Evolutionary conservation across 2,329 filamentous ascomycete genomes (phyloP), one percentile per base, ranked within the genome.

Genomic region (Myriosclerotinia duriaeana): DNA sequence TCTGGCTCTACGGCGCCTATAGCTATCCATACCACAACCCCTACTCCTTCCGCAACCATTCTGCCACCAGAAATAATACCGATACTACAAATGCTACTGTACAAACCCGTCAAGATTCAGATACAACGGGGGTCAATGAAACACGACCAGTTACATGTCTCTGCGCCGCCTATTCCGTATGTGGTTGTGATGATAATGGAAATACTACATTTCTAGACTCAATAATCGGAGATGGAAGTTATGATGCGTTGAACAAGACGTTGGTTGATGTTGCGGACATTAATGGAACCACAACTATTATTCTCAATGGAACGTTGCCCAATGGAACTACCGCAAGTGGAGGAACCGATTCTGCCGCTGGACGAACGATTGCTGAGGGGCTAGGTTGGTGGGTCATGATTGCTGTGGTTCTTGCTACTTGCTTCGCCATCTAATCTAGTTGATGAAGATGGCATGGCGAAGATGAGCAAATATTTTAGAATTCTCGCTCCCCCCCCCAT

Each of bases 241-340:
- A 87, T 71, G 74, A 75, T 3, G 78, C 75, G 3, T 79, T 90
- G 63, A 88, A 92, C 78, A 82, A 85, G 72, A 82, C 81, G 0
- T 71, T 92, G 2, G 83, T 91, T 66, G 83, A 80, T 15, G 83
- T 93, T 1, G 85, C 83, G 2, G 78, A 82, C 64, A 82, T 89
- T 68, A 88, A 91, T 66, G 86, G 86, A 60, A 89, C 83, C 1
- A 78, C 78, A 69, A 88, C 85, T 1, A 83, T 95, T 48, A 80
- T 91, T 40, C 79, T 94, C 75, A 92, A 93, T 75, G 91, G 91
- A n/a, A 90, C 89, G 0, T 79, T 94, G 4, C 85, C 87, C 40
- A 89, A 90, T 71, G 86, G 85, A 59, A 90, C 88, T 0, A 88
- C 85, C 0, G 81, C 83, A 0, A 68, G 79, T 6, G 81, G 80